Percentiles rank a stretch among this genome's conserved stretches.
These are phyloP conservation scores for Linderniella brevidens DNA, from an alignment of 257 asterid genomes.

Conservation along the genomic window DNA sequence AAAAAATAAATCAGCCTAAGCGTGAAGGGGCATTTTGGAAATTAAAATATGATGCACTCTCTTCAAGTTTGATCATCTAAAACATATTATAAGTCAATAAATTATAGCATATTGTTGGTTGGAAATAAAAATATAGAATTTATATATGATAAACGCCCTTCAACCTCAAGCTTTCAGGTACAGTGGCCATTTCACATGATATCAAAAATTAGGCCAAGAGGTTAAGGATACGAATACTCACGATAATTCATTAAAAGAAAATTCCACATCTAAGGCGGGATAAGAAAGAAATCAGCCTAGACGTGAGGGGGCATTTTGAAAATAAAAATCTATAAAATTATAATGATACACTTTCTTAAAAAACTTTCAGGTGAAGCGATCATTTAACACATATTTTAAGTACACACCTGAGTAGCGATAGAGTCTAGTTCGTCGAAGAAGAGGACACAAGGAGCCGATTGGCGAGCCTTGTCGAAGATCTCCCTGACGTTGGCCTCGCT, in stretches of 20 bases:
- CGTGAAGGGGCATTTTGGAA: too few species aligned
- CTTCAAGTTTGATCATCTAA: too few species aligned
- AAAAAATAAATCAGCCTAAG: too few species aligned
- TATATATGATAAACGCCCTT: too few species aligned
- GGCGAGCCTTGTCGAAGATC: constrained; percentile 53
- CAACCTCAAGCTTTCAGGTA: too few species aligned
- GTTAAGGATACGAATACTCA: neutral
- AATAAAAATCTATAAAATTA: too few species aligned
- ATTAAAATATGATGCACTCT: too few species aligned
- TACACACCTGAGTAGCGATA: constrained; percentile 51
- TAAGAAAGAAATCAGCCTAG: too few species aligned
- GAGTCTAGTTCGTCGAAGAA: constrained; percentile 64
- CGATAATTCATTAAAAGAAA: too few species aligned
- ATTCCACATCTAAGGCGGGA: too few species aligned
- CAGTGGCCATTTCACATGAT: neutral
- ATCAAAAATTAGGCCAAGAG: neutral
- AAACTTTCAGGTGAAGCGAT: neutral
- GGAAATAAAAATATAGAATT: too few species aligned
- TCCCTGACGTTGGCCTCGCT: constrained; percentile 59
- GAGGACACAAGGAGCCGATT: constrained; percentile 65
- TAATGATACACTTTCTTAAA: neutral
- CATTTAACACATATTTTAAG: neutral
- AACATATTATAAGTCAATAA: neutral
- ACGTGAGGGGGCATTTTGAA: too few species aligned
- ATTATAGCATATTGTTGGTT: neutral